A percentile compares a stretch with the other conserved stretches of the same genome.
Conservation (phyloP, 148 eudicot genomes). For the Polygonum maritimum region DNA sequence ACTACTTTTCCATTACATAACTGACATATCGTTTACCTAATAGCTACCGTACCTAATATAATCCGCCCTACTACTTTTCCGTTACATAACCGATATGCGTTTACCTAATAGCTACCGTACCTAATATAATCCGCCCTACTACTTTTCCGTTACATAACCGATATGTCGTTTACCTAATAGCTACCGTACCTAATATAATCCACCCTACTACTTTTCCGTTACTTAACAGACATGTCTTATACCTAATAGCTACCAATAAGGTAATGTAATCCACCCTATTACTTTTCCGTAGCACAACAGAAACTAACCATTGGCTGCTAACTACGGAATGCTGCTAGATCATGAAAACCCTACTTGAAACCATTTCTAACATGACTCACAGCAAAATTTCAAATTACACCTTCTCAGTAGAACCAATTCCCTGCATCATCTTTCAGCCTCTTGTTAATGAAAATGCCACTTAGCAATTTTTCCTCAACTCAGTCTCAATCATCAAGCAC, state of each 20-base stretch:
- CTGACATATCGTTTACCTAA: background rate
- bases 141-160: too few species aligned
- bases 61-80: too few species aligned
- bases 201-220: too few species aligned
- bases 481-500: background rate
- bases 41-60: too few species aligned
- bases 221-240: too few species aligned
- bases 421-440: background rate
- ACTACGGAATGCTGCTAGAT: background rate
- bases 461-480: background rate
- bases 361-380: background rate
- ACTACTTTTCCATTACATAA: background rate
- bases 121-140: too few species aligned
- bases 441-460: background rate
- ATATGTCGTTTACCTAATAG: too few species aligned
- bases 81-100: too few species aligned
- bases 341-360: background rate
- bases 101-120: background rate
- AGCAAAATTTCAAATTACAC: background rate
- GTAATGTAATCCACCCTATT: background rate
- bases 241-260: background rate
- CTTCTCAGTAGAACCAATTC: background rate
- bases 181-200: too few species aligned
- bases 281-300: background rate
- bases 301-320: background rate